Evolutionary conservation across 129 eudicot genomes (phyloP), one percentile per base, ranked within the genome.

Genomic region (Helichrysum umbraculigerum): DNA sequence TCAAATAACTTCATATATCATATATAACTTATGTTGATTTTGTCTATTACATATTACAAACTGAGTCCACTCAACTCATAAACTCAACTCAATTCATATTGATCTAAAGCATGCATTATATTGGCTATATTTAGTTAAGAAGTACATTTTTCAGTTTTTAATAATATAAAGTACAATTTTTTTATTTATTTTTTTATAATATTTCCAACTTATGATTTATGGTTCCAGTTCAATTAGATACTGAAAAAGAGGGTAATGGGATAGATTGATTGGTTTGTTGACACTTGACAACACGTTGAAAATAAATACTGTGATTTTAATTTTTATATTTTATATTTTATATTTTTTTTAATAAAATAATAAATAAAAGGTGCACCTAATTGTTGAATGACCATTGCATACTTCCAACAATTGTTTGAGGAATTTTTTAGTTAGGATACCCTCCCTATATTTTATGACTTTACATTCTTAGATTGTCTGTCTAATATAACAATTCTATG

Each of bases 261-360:
- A 19, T 61, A 61, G 66, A 61, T 61, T 61, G 66, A 61, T 61
- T 61, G 66, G 7, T 21, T 21, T 10, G 17, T 21, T 61, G 66
- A 61, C 16, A 25, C 25, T 61, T 25, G 66, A 61, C 66, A 61
- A 61, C 6, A 61, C 66, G 25, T 8, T 21, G 66, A 28, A 19
- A 25, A 7, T 2, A 21, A 2, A 56, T n/a, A n/a, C n/a, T n/a
- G n/a, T n/a, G n/a, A n/a, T n/a, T n/a, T n/a, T n/a, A n/a, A n/a
- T n/a, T n/a, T n/a, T n/a, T n/a, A n/a, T n/a, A n/a, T n/a, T n/a
- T n/a, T n/a, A n/a, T n/a, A n/a, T n/a, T n/a, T n/a, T n/a, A n/a
- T n/a, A n/a, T n/a, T n/a, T n/a, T n/a, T n/a, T n/a, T n/a, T n/a
- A n/a, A n/a, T n/a, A n/a, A n/a, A n/a, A n/a, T n/a, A n/a, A n/a